Conservation (phyloP, 2,329 filamentous ascomycete species). For the Fusarium setosum region DNA sequence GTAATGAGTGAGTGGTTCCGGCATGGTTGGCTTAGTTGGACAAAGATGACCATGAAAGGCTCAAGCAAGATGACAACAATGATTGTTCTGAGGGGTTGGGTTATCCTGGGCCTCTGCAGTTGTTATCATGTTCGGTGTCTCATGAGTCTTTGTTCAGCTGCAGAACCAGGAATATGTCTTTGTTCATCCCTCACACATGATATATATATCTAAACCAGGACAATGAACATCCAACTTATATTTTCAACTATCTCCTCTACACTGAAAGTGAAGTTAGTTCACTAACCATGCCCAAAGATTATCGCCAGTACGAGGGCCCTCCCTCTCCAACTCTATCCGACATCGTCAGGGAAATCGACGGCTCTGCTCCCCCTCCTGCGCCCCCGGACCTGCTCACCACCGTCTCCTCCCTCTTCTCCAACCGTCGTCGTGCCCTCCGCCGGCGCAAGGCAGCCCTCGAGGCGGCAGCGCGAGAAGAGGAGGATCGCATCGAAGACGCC, state of each 20-base stretch:
- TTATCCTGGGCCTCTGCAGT: background rate
- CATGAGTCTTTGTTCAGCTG: background rate
- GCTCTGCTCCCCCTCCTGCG: conserved; percentile 6
- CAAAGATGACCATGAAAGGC: too few relatives aligned
- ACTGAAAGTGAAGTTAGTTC: background rate
- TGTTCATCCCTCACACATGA: background rate
- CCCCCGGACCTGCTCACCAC: conserved; percentile 23
- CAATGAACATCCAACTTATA: background rate
- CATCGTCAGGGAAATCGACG: background rate
- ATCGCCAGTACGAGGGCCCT: background rate
- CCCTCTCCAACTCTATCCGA: background rate
- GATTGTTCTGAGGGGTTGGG: background rate
- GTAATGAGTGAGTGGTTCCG: too few relatives aligned
- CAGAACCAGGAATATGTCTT: background rate
- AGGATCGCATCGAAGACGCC: background rate
- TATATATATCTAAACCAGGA: conserved; percentile 12
- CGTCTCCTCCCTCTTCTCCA: conserved; percentile 15
- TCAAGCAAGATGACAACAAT: too few relatives aligned
- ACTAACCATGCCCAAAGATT: background rate
- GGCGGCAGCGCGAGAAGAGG: background rate
- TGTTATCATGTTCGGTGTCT: background rate
- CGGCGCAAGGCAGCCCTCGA: background rate
- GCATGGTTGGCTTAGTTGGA: too few relatives aligned
- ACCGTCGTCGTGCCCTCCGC: background rate
- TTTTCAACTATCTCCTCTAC: background rate